Conservation (phyloP, 192 early-diverging fungal genomes). For the Thoreauomyces humboldtii region DNA sequence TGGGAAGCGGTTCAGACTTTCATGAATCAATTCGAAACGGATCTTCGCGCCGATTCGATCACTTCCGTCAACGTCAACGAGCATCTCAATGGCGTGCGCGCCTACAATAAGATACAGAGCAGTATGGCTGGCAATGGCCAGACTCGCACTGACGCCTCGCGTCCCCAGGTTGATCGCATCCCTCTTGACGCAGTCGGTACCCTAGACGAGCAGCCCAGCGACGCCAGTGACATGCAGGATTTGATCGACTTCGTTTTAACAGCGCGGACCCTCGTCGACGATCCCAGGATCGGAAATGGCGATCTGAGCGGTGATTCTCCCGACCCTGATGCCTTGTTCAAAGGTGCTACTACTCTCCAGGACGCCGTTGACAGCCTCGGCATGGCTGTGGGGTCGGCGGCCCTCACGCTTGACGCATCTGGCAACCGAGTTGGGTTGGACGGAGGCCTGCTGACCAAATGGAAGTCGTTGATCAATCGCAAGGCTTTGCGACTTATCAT, state of each 20-base stretch:
- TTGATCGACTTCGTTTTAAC: neutral
- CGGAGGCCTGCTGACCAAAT: neutral
- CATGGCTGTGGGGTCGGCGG: neutral
- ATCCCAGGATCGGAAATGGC: neutral
- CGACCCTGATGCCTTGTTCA: neutral
- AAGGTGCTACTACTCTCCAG: neutral
- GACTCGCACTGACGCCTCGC: neutral
- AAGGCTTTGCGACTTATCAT: neutral
- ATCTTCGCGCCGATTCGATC: neutral
- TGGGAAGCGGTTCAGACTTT: neutral
- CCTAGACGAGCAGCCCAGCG: neutral
- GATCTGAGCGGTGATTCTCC: neutral
- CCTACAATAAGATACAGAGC: neutral
- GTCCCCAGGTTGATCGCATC: neutral
- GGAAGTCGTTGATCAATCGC: neutral
- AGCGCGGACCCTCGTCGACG: neutral
- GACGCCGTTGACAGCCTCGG: neutral
- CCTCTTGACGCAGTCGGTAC: neutral
- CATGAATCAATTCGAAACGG: neutral
- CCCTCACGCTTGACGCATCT: neutral
- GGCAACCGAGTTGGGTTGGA: neutral
- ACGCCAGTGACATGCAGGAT: neutral
- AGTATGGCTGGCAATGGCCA: neutral
- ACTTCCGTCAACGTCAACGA: neutral
- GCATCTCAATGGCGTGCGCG: neutral